Conservation (phyloP, 345 rosid species). For the Ceriops tagal region DNA sequence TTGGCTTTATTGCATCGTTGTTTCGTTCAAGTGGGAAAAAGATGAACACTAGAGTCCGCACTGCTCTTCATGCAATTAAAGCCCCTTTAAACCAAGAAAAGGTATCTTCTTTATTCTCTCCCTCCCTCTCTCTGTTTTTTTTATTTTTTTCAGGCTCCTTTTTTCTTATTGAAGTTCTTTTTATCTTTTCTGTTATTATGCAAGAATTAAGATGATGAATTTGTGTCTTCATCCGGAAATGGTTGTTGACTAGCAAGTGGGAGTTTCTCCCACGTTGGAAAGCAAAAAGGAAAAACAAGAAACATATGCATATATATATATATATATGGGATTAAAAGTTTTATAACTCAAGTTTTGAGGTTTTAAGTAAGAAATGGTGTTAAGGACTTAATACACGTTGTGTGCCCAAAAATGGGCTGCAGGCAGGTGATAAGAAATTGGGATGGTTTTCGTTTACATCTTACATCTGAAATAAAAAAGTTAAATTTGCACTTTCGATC, state of each 20-base stretch:
- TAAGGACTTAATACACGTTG: too few relatives aligned
- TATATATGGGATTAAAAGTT: too few relatives aligned
- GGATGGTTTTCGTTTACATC: conserved; percentile 10
- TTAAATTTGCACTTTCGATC: conserved; percentile 40
- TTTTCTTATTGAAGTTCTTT: not conserved
- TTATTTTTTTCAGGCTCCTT: conserved; percentile 8
- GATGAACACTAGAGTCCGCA: conserved; percentile 73
- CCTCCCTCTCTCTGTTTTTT: not conserved
- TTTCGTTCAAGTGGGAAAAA: conserved; percentile 31
- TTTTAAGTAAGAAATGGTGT: too few relatives aligned
- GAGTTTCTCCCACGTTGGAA: too few relatives aligned
- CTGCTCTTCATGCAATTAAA: conserved; percentile 62
- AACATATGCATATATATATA: too few relatives aligned
- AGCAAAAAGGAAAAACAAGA: too few relatives aligned
- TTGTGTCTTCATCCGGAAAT: conserved; percentile 6
- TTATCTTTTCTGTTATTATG: conserved; percentile 6
- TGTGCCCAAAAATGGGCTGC: not conserved
- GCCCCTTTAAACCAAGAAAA: conserved; percentile 54
- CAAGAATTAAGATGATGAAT: conserved; percentile 6
- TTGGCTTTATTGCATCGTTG: conserved; percentile 19
- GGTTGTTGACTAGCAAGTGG: not conserved
- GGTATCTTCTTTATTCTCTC: conserved; percentile 29
- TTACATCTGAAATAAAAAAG: conserved; percentile 16
- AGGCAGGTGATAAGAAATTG: not conserved
- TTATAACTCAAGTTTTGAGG: too few relatives aligned